A percentile compares a stretch with the other conserved stretches of the same genome.
phyloP scores from a whole-genome alignment of 352 stramenopile genomes.

The Pythium aphanidermatum region DNA sequence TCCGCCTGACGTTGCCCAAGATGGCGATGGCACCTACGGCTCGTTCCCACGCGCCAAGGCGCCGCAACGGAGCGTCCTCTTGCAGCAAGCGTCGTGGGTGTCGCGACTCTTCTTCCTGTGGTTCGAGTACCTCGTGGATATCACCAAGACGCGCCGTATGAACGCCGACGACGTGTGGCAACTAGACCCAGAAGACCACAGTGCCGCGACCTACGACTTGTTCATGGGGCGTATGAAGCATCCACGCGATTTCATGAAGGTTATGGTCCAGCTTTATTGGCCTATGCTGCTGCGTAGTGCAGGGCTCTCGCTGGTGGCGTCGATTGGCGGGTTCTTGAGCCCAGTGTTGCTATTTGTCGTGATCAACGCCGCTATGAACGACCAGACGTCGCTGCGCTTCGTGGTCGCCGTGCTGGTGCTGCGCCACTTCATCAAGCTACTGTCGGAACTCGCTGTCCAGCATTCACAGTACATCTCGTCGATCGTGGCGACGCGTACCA shows the following conservation, averaged over 20 bases:
- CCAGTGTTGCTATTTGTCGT: constrained; percentile 10
- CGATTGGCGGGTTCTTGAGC: not conserved
- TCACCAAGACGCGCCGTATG: constrained; percentile 2
- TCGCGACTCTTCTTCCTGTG: constrained; percentile 12
- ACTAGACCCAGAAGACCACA: constrained; percentile 6
- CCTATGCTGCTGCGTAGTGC: constrained; percentile 2
- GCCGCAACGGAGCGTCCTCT: not conserved
- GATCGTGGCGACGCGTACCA: not conserved
- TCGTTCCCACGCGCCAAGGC: not conserved
- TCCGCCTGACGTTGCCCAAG: no score
- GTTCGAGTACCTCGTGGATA: constrained; percentile 7
- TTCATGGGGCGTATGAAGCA: constrained; percentile 3
- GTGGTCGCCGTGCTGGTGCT: constrained; percentile 2
- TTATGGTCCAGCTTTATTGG: constrained; percentile 5
- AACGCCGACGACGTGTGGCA: constrained; percentile 2
- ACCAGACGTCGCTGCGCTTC: not conserved
- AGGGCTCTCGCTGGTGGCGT: constrained; percentile 3
- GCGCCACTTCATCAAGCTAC: not conserved
- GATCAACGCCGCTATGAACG: constrained; percentile 1
- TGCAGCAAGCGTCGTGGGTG: not conserved
- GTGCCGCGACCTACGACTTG: constrained; percentile 4
- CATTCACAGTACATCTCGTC: not conserved
- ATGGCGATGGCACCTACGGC: constrained; percentile 1
- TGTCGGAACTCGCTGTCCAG: not conserved
- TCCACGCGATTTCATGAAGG: not conserved